phyloP scores from a whole-genome alignment of 495 filamentous ascomycete species.

The Penicillium bialowiezense region DNA sequence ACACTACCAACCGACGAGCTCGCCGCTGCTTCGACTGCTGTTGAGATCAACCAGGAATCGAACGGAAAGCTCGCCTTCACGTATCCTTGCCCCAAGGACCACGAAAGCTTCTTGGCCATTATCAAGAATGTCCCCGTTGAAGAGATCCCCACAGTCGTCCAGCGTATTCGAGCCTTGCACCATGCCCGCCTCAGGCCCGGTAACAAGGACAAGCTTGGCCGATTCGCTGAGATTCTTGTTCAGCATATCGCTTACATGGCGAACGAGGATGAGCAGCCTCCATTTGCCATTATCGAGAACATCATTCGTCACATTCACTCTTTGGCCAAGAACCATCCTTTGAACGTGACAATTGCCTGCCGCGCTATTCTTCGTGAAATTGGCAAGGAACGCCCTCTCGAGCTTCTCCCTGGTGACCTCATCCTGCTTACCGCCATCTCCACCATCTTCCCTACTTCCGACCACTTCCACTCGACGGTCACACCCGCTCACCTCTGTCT shows the following conservation, averaged over 20 bases:
- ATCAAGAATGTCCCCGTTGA: conserved; percentile 54
- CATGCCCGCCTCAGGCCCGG: conserved; percentile 80
- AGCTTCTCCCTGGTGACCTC: conserved; percentile 70
- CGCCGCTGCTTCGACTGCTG: conserved; percentile 20
- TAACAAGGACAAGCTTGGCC: conserved; percentile 79
- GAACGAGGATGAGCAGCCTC: conserved; percentile 44
- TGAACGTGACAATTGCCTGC: conserved; percentile 73
- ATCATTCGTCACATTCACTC: conserved; percentile 81
- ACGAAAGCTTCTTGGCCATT: conserved; percentile 67
- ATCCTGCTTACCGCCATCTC: conserved; percentile 77
- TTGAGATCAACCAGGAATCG: conserved; percentile 32
- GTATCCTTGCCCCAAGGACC: conserved; percentile 76
- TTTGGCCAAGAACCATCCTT: conserved; percentile 75
- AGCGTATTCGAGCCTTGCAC: conserved; percentile 82
- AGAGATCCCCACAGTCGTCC: conserved; percentile 75
- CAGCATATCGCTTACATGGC: conserved; percentile 72
- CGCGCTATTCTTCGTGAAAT: conserved; percentile 67
- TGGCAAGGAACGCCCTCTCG: conserved; percentile 55
- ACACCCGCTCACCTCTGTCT: conserved; percentile 84
- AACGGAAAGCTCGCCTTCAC: conserved; percentile 67
- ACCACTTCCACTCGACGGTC: conserved; percentile 91
- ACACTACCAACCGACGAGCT: conserved; percentile 24
- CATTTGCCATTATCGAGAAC: conserved; percentile 62
- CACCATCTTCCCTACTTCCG: conserved; percentile 87
- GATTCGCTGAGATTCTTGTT: conserved; percentile 72